phyloP scores from a whole-genome alignment of 2,329 filamentous ascomycete species.

The Diaporthe citri region DNA sequence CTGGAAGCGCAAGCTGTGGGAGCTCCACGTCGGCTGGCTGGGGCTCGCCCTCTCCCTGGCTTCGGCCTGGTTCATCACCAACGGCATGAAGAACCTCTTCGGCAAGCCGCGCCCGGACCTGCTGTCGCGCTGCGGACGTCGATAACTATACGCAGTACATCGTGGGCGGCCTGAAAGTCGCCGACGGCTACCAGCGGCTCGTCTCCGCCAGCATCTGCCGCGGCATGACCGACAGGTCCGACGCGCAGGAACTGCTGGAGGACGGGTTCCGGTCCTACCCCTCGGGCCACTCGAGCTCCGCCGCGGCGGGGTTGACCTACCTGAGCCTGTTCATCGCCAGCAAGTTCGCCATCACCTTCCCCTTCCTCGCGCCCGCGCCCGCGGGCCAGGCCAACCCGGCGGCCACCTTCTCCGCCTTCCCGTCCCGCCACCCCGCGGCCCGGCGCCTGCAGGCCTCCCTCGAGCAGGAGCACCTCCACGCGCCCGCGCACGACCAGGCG shows the following conservation, averaged over 20 bases:
- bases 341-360: constrained; percentile 82
- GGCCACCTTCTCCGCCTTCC: constrained; percentile 74
- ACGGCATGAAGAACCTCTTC: constrained; percentile 84
- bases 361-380: constrained; percentile 69
- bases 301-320: constrained; percentile 86
- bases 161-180: constrained; percentile 72
- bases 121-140: constrained; percentile 81
- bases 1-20: constrained; percentile 90
- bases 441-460: constrained; percentile 45
- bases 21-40: constrained; percentile 87
- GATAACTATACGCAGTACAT: constrained; percentile 69
- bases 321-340: constrained; percentile 88
- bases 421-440: constrained; percentile 69
- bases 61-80: constrained; percentile 82
- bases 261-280: constrained; percentile 91
- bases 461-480: constrained; percentile 45
- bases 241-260: constrained; percentile 68
- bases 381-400: constrained; percentile 56
- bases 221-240: constrained; percentile 58
- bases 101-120: constrained; percentile 84
- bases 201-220: constrained; percentile 84
- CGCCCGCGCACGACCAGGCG: constrained; percentile 45
- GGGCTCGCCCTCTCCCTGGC: constrained; percentile 81
- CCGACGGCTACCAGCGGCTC: constrained; percentile 70
- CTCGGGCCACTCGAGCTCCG: constrained; percentile 80